Base-by-base conservation (phyloP, 805 yeast species). In the Starmerella vaccinii region DNA sequence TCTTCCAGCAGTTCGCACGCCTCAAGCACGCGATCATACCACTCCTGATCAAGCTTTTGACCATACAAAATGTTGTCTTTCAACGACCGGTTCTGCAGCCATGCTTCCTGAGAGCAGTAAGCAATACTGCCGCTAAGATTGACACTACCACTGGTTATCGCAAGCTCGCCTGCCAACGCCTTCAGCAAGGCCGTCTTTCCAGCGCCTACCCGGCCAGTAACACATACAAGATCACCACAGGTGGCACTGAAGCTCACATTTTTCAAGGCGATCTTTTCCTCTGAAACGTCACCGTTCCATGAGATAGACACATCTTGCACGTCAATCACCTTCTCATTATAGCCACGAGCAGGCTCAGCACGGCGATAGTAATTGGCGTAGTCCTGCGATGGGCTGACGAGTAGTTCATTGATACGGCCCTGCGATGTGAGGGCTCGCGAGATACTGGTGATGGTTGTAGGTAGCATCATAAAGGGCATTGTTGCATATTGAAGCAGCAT, bases 61-160 rank as follows among this genome's bases (percentile, higher is more conserved):
- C 98, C 98, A 68, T 92, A 92, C 48, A 88, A 48, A 62, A 92
- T 85, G 63, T 92, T 92, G 27, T 92, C 97, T 59, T 78, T 82
- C 7, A 89, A 82, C 1, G 92, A 73, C 39, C 90, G 95, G 64
- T 89, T 89, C 81, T 86, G 81, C 51, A 89, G 84, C 96, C 97
- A 89, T 2, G 96, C 86, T 39, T 84, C 47, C 68, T 89, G 97
- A 2, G 95, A 78, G 35, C 83, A 92, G 64, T 86, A 87, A 0
- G 95, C 95, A 41, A 84, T 68, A 37, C 75, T 70, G 44, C 95
- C 95, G 60, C 75, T 80, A 13, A 80, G 72, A 15, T 70, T 70
- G 9, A 84, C 81, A 16, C 74, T 69, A 26, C 96, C 96, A 46
- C 75, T 73, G 15, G 78, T 69, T 60, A 82, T 77, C 59, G 81